Percentiles rank a stretch among this genome's conserved stretches.
Conservation (phyloP, 2,329 filamentous ascomycete species). For the Aspergillus brasiliensis region DNA sequence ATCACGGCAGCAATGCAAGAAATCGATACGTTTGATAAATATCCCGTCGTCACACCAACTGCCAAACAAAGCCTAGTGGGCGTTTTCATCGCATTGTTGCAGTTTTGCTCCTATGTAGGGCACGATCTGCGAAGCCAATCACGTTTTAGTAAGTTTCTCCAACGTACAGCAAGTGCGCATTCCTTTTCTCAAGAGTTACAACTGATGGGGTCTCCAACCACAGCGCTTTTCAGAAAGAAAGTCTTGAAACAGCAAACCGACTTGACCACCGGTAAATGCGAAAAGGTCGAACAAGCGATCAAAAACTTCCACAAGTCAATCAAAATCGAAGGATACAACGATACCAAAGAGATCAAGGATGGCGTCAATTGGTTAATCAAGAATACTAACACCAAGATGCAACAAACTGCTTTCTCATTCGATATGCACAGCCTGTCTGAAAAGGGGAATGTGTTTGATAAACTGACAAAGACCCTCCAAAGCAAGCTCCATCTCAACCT, state of each 20-base stretch:
- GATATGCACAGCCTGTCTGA: not conserved
- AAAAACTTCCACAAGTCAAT: not conserved
- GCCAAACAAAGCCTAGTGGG: not conserved
- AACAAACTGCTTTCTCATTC: not conserved
- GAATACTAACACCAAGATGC: slow-evolving; percentile 1
- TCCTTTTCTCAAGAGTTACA: not conserved
- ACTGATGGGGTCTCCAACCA: too few relatives aligned
- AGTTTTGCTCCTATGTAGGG: not conserved
- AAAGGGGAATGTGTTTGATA: not conserved
- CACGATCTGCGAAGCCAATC: not conserved
- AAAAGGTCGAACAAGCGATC: not conserved
- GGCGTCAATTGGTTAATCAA: not conserved
- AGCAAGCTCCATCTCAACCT: not conserved
- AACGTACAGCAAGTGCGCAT: not conserved
- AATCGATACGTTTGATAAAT: not conserved
- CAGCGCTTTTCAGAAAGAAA: not conserved
- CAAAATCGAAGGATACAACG: not conserved
- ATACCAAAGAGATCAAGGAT: not conserved
- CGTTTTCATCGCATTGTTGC: not conserved
- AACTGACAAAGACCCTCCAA: not conserved
- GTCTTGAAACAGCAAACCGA: not conserved
- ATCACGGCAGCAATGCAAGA: not conserved
- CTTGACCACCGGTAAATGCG: not conserved
- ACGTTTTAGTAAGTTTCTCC: not conserved
- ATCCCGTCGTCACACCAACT: not conserved